Base-by-base conservation (phyloP, 2,329 filamentous ascomycete species). In the Teratosphaeria gauchensis region DNA sequence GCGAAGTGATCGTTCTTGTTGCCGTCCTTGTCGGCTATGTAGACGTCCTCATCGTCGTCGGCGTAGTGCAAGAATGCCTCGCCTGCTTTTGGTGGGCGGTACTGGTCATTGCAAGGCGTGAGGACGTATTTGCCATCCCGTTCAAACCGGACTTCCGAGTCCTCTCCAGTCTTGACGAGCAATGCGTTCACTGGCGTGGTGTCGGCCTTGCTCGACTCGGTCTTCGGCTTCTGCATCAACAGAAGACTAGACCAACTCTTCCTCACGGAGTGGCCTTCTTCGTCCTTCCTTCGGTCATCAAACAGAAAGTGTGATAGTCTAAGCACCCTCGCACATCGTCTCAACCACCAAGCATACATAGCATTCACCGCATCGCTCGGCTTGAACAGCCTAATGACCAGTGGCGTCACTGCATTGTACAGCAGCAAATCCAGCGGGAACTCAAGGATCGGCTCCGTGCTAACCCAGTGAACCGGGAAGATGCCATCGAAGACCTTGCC, bases 311-410 rank as follows among this genome's bases (percentile, higher is more conserved):
- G 89, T 1, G 90, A 95, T 38, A 99, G 78, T 24, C 92, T 84
- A 56, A 99, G 78, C 48, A 80, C 77, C 55, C 89, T 82, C 12
- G 92, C 94, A 70, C 92, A 96, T 66, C 83, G 85, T 65, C 88
- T 86, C 76, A 99, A 96, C 90, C 94, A 99, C 92, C 92, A 97
- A 7, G 85, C 86, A 71, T 96, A 99, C 79, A 96, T 87, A 57
- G 82, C 78, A 65, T 95, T 88, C 2, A 99, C 78, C 0, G 84
- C 87, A 69, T 95, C 88, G 56, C 89, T 90, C 1, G 92, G 92
- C 70, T 88, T 89, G 74, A 96, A 87, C 66, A 90, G 86, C 66
- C 84, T 87, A 65, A 97, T 84, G 12, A 92, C 86, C 54, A 96
- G 76, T 0, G 94, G 94, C 79, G 96, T 94, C 53, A 96, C 78